A percentile compares a stretch with the other conserved stretches of the same genome.
Evolutionary conservation across 257 asterid species (phyloP).

Genomic region (Coffea eugenioides): DNA sequence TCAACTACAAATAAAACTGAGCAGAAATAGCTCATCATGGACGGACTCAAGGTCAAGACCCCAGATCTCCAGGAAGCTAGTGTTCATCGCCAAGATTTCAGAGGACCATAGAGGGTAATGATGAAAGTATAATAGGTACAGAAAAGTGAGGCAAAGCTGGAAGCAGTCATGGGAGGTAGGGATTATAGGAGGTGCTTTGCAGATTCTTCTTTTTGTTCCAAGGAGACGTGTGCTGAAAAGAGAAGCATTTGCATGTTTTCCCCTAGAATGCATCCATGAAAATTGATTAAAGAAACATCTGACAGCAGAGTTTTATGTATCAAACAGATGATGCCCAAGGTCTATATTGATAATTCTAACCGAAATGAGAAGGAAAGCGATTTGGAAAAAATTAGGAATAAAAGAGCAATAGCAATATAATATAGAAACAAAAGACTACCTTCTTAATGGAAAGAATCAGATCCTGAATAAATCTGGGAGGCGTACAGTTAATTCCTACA

Average conservation of each 20-base stretch:
- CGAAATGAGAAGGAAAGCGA: background rate
- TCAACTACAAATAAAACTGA: background rate
- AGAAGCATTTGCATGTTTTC: background rate
- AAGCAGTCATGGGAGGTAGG: background rate
- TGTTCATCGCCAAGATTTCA: background rate
- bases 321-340: too few relatives aligned
- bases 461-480: constrained; percentile 77
- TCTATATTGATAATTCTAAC: too few relatives aligned
- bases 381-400: background rate
- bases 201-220: background rate
- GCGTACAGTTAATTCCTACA: constrained; percentile 87
- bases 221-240: background rate
- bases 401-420: background rate
- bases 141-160: background rate
- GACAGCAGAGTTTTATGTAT: too few relatives aligned
- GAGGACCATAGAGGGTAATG: background rate
- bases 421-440: constrained; percentile 32
- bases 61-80: background rate
- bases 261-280: too few relatives aligned
- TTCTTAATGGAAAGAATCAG: constrained; percentile 64
- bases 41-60: background rate
- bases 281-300: too few relatives aligned
- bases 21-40: background rate
- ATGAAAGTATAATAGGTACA: background rate
- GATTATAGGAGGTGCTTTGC: background rate